These are phyloP conservation scores for Sphaerostilbella broomeana DNA, from an alignment of 2,329 filamentous ascomycete genomes.

Conservation along the genomic window DNA sequence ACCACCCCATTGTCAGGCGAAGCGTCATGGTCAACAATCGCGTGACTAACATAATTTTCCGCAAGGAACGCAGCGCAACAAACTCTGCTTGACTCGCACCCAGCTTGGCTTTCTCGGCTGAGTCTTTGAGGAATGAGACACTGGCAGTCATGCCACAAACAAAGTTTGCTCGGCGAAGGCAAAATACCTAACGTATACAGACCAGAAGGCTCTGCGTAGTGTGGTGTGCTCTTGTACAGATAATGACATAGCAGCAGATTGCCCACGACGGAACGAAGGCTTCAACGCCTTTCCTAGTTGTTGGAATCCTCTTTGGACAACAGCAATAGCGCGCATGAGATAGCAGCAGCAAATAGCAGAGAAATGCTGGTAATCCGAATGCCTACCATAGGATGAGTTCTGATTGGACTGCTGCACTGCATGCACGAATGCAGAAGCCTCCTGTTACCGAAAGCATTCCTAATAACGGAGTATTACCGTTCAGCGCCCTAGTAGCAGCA, in stretches of 20 bases:
- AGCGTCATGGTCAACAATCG: slow-evolving; percentile 12
- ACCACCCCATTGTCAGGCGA: slow-evolving; percentile 8
- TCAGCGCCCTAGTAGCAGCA: no score
- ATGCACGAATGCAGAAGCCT: no score
- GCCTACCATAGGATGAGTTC: slow-evolving; percentile 10
- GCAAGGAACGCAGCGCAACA: background rate
- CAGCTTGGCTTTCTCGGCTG: background rate
- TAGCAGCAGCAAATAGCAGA: no score
- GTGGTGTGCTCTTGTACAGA: background rate
- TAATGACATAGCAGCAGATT: background rate
- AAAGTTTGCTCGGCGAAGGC: slow-evolving; percentile 10
- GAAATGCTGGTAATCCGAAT: no score
- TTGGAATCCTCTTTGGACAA: slow-evolving; percentile 16
- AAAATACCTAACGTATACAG: slow-evolving; percentile 2
- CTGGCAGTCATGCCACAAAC: slow-evolving; percentile 10
- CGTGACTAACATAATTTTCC: slow-evolving; percentile 11
- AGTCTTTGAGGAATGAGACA: slow-evolving; percentile 9
- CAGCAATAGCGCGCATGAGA: no score
- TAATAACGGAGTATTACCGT: no score
- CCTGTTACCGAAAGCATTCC: no score
- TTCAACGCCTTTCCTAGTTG: background rate
- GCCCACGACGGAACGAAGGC: background rate
- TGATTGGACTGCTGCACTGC: slow-evolving; percentile 29
- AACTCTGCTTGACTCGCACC: slow-evolving; percentile 8
- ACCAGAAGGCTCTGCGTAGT: background rate